These are phyloP conservation scores for Aurantiochytrium sp. DNA, from an alignment of 108 stramenopile species.

Conservation along the genomic window DNA sequence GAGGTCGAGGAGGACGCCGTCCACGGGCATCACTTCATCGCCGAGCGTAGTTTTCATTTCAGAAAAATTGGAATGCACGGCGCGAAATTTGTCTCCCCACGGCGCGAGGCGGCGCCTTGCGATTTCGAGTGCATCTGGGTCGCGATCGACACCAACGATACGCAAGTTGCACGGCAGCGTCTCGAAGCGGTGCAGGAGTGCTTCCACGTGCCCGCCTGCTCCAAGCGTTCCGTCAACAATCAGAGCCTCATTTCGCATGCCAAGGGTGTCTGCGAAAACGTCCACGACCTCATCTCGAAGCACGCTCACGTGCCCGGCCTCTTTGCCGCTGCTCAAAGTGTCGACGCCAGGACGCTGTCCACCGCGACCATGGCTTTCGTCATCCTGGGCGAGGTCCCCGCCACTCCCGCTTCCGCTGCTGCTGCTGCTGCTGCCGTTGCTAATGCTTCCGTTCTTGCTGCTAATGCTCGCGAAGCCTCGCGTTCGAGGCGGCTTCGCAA, in stretches of 20 bases:
- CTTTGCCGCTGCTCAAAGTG: background rate
- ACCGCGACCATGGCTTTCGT: too few species aligned
- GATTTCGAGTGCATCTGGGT: conserved; percentile 20
- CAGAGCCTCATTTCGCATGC: background rate
- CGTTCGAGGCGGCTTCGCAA: too few species aligned
- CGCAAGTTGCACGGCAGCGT: background rate
- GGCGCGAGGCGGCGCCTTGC: background rate
- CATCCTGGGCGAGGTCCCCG: too few species aligned
- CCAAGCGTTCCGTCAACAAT: conserved; percentile 29
- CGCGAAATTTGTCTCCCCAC: too few species aligned
- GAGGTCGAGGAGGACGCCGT: conserved; percentile 84
- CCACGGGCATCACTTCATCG: conserved; percentile 32
- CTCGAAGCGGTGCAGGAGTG: background rate
- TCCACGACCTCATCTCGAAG: background rate
- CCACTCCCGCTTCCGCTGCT: too few species aligned
- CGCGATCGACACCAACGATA: conserved; percentile 22
- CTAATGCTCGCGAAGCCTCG: too few species aligned
- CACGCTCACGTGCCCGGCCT: background rate
- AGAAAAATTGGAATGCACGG: background rate
- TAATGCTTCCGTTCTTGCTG: too few species aligned
- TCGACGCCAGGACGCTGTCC: too few species aligned
- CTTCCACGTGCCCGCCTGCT: conserved; percentile 23
- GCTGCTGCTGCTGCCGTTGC: too few species aligned
- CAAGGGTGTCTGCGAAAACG: background rate
- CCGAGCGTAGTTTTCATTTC: background rate